Conservation (phyloP, 768 basidiomycete genomes). For the Mycena capillaripes region DNA sequence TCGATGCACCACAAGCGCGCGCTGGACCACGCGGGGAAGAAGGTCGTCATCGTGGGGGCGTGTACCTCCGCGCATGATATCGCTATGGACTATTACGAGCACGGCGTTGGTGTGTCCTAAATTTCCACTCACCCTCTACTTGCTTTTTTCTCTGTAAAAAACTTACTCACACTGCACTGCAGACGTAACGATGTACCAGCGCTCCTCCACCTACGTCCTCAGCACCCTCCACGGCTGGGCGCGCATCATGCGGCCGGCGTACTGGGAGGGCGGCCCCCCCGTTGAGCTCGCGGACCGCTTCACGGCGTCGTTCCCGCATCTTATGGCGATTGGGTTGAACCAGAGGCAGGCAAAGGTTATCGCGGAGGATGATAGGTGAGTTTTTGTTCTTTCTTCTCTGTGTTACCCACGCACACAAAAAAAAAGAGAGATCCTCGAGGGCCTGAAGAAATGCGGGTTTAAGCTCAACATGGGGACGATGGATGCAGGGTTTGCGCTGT, state of each 20-base stretch:
- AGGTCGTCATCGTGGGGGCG: slow-evolving; percentile 72
- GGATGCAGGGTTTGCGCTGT: slow-evolving; percentile 56
- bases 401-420: too few species aligned
- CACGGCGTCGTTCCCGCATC: slow-evolving; percentile 51
- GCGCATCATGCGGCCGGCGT: slow-evolving; percentile 32
- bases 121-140: not conserved
- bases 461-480: slow-evolving; percentile 58
- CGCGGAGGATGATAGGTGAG: slow-evolving; percentile 59
- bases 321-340: slow-evolving; percentile 35
- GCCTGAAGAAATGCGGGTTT: slow-evolving; percentile 62
- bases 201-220: slow-evolving; percentile 60
- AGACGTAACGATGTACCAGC: slow-evolving; percentile 57
- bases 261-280: slow-evolving; percentile 55
- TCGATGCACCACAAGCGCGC: slow-evolving; percentile 64
- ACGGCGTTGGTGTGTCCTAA: slow-evolving; percentile 28
- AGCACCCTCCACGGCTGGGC: slow-evolving; percentile 48
- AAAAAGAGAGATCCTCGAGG: slow-evolving; percentile 59
- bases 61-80: slow-evolving; percentile 61
- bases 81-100: slow-evolving; percentile 21
- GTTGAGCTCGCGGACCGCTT: slow-evolving; percentile 55
- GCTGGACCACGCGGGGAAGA: slow-evolving; percentile 67
- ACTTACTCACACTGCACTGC: too few species aligned
- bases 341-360: slow-evolving; percentile 52
- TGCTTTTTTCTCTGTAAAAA: too few species aligned
- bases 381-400: not conserved